phyloP scores from a whole-genome alignment of 352 stramenopile species.

The Peronospora farinosa region DNA sequence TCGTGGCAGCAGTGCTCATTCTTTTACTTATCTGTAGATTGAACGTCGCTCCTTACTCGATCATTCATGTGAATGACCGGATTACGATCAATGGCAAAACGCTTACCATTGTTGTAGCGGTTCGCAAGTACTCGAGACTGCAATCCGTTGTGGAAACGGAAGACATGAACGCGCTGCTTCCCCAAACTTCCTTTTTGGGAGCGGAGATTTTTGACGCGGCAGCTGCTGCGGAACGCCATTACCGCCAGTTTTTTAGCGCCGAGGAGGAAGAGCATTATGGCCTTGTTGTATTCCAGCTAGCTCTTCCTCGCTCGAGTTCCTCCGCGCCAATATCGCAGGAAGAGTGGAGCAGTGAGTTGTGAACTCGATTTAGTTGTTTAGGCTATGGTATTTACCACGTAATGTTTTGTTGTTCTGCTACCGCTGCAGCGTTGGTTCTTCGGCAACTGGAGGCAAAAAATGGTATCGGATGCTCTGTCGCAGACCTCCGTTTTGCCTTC shows the following conservation, averaged over 20 bases:
- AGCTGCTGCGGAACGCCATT: conserved; percentile 36
- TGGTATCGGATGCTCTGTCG: conserved; percentile 33
- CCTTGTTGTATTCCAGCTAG: conserved; percentile 55
- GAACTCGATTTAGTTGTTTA: neutral
- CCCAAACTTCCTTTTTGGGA: conserved; percentile 22
- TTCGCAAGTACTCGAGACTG: conserved; percentile 60
- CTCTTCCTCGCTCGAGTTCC: conserved; percentile 8
- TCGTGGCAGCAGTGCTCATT: conserved; percentile 1
- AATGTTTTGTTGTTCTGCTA: conserved; percentile 3
- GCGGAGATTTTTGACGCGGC: conserved; percentile 18
- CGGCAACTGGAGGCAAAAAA: conserved; percentile 34
- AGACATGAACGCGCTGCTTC: conserved; percentile 40
- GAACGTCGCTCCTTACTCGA: conserved; percentile 59
- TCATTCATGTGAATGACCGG: conserved; percentile 60
- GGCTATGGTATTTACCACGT: neutral
- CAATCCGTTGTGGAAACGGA: conserved; percentile 50
- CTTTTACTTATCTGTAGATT: conserved; percentile 24
- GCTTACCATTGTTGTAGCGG: conserved; percentile 32
- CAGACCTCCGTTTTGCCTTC: conserved; percentile 57
- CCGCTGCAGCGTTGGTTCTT: conserved; percentile 35
- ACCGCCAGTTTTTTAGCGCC: conserved; percentile 57
- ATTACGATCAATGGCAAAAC: conserved; percentile 57
- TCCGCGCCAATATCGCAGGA: conserved; percentile 27
- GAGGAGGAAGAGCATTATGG: conserved; percentile 48
- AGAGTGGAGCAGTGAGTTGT: conserved; percentile 48